Percentiles rank a stretch among this genome's conserved stretches.
Evolutionary conservation across 441 rosid species (phyloP).

Genomic region (Pelargonium myrrhifolium): DNA sequence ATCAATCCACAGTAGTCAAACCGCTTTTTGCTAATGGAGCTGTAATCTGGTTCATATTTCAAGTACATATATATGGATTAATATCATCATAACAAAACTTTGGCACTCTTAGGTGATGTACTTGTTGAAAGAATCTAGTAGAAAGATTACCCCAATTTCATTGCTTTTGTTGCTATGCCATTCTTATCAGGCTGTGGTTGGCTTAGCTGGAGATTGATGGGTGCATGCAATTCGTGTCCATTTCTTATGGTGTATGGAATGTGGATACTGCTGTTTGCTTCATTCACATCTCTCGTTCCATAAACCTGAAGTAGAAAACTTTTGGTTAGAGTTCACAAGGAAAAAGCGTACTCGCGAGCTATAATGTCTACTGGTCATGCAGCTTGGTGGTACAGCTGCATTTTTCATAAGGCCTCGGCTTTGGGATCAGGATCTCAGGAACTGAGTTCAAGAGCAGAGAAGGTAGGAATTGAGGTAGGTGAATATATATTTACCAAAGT

Average conservation of each 20-base stretch:
- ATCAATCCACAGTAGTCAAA: constrained; percentile 15
- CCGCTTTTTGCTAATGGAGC: constrained; percentile 32
- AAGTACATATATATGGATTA: constrained; percentile 12
- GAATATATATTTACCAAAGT: not conserved
- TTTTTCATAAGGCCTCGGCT: not conserved
- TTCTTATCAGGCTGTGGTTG: constrained; percentile 49
- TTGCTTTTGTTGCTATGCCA: constrained; percentile 32
- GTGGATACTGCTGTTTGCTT: constrained; percentile 29
- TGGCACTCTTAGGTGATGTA: not conserved
- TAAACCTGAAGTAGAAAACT: constrained; percentile 33
- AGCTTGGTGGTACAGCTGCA: not conserved
- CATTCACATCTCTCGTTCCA: constrained; percentile 31
- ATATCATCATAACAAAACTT: constrained; percentile 12
- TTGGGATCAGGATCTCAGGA: not conserved
- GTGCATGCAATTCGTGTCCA: constrained; percentile 32
- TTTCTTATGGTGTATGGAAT: constrained; percentile 26
- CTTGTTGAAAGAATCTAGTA: constrained; percentile 8
- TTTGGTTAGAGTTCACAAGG: constrained; percentile 11
- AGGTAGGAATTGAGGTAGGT: not conserved
- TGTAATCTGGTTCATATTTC: constrained; percentile 40
- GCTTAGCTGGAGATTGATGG: constrained; percentile 51
- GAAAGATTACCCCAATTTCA: constrained; percentile 43
- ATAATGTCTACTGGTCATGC: constrained; percentile 3
- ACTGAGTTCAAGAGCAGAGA: not conserved
- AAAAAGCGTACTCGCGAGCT: not conserved